phyloP scores from a whole-genome alignment of 2,329 filamentous ascomycete species.

The Celoporthe dispersa region DNA sequence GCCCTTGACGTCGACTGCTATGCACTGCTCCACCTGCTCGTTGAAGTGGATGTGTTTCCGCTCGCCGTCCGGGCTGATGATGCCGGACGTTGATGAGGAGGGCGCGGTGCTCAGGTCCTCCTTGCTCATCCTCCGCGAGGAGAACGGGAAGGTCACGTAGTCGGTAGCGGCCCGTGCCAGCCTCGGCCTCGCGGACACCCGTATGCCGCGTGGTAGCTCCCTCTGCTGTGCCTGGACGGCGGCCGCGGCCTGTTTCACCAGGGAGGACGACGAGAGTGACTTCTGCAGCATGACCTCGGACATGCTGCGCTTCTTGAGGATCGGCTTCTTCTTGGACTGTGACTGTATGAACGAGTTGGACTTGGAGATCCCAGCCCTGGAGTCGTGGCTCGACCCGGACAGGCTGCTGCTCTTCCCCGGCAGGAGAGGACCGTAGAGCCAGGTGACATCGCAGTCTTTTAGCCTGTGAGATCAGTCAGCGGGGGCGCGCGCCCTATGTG shows the following conservation, averaged over 20 bases:
- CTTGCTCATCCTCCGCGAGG: constrained; percentile 63
- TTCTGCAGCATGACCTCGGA: constrained; percentile 93
- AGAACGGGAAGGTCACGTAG: constrained; percentile 67
- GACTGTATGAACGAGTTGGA: constrained; percentile 66
- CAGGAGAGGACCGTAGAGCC: constrained; percentile 93
- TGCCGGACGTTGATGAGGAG: constrained; percentile 73
- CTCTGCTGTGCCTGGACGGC: constrained; percentile 83
- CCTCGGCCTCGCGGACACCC: constrained; percentile 54
- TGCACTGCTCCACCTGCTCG: constrained; percentile 93
- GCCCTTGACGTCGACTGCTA: constrained; percentile 86
- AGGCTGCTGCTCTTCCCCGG: constrained; percentile 51
- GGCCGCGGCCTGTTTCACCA: constrained; percentile 87
- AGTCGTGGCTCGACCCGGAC: constrained; percentile 30
- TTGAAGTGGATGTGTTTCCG: constrained; percentile 95
- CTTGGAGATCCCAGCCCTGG: constrained; percentile 55
- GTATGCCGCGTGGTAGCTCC: constrained; percentile 44
- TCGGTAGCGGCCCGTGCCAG: constrained; percentile 71
- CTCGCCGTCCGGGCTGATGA: constrained; percentile 65
- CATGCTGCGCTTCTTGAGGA: constrained; percentile 94
- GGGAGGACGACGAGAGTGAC: constrained; percentile 84
- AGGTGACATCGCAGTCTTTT: constrained; percentile 96
- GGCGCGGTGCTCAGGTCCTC: constrained; percentile 68
- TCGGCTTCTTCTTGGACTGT: constrained; percentile 76
- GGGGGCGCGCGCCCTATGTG: constrained; percentile 2
- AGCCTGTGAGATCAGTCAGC: constrained; percentile 61